Percentiles rank a stretch among this genome's conserved stretches.
phyloP scores from a whole-genome alignment of 805 yeast species.

The Saccharomycopsis selenospora region DNA sequence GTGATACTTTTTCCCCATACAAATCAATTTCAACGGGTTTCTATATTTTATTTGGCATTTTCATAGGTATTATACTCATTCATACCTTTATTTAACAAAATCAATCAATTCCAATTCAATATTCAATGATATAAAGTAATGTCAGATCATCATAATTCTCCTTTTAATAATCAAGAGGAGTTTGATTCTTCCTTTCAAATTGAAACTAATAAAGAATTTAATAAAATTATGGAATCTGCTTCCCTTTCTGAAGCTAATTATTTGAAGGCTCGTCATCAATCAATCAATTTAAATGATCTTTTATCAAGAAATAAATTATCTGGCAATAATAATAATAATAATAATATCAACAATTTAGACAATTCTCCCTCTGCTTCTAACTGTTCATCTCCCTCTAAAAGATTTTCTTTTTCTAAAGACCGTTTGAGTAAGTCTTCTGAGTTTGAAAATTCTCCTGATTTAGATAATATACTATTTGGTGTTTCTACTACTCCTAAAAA shows the following conservation, averaged over 20 bases:
- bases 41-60: too few species aligned
- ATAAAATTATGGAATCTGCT: constrained; percentile 17
- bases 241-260: constrained; percentile 7
- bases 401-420: neutral
- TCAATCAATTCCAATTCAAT: too few species aligned
- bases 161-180: constrained; percentile 17
- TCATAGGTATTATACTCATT: too few species aligned
- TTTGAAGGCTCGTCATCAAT: constrained; percentile 2
- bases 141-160: constrained; percentile 7
- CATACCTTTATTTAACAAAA: too few species aligned
- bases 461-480: too few species aligned
- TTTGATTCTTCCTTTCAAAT: constrained; percentile 18
- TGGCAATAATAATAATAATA: neutral
- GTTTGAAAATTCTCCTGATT: too few species aligned
- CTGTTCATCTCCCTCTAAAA: neutral
- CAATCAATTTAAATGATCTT: constrained; percentile 12
- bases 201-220: constrained; percentile 19
- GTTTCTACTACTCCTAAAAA: too few species aligned
- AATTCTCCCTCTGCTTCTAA: neutral
- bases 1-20: too few species aligned
- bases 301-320: constrained; percentile 1
- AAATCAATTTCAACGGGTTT: too few species aligned
- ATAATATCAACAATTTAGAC: neutral
- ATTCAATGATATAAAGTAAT: too few species aligned
- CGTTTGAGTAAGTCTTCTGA: neutral